Conservation (phyloP, 1,139 yeast genomes). For the Scheffersomyces insectosa region DNA sequence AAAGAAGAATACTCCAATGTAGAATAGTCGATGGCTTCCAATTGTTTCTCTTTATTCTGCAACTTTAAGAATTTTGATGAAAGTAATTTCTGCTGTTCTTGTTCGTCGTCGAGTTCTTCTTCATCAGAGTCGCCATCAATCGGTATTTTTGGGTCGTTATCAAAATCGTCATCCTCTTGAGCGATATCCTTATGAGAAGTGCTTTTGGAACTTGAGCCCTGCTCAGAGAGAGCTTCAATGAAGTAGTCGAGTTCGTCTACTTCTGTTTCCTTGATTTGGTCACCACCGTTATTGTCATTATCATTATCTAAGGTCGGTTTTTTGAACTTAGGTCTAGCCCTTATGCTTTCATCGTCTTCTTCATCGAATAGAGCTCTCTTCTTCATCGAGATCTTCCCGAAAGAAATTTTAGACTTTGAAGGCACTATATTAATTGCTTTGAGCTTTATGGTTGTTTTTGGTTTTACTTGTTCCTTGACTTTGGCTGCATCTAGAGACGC, state of each 20-base stretch:
- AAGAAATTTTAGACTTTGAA: neutral
- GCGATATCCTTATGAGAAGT: neutral
- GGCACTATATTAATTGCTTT: constrained; percentile 10
- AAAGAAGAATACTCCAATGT: constrained; percentile 53
- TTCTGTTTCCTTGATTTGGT: constrained; percentile 7
- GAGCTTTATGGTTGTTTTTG: constrained; percentile 3
- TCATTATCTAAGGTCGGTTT: constrained; percentile 18
- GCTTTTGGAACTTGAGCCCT: neutral
- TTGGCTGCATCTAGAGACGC: neutral
- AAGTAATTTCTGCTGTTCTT: constrained; percentile 24
- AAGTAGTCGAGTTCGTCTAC: constrained; percentile 11
- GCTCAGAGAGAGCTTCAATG: constrained; percentile 4
- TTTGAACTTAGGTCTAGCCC: constrained; percentile 23
- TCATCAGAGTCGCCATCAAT: constrained; percentile 9
- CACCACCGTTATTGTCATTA: constrained; percentile 8
- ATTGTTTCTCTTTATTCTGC: constrained; percentile 36
- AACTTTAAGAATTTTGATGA: constrained; percentile 30
- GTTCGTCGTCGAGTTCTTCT: constrained; percentile 20
- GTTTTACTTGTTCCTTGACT: neutral
- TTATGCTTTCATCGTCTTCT: constrained; percentile 18
- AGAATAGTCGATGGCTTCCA: constrained; percentile 45
- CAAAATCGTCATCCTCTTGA: neutral
- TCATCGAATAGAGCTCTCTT: constrained; percentile 15
- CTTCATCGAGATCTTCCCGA: neutral
- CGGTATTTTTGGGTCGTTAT: neutral